Conservation (phyloP, 305 asterid genomes). For the Fraxinus baroniana region DNA sequence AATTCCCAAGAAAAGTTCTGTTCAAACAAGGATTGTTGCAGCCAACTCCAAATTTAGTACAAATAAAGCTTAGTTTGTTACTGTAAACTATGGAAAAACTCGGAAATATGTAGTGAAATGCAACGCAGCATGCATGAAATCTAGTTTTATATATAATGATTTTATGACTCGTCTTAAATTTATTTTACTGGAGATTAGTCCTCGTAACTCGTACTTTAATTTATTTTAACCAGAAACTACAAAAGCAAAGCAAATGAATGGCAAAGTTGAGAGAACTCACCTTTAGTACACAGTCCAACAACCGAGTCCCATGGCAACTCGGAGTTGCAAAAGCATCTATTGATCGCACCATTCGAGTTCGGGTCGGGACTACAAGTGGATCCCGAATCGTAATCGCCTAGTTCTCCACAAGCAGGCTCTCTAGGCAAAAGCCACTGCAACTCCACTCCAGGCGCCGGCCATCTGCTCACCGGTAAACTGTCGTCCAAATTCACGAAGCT, state of each 20-base stretch:
- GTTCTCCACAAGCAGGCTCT: constrained; percentile 51
- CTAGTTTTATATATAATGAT: no score
- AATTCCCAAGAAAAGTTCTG: no score
- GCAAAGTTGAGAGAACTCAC: constrained; percentile 30
- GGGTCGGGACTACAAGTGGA: constrained; percentile 61
- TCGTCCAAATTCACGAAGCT: constrained; percentile 66
- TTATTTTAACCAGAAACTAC: no score
- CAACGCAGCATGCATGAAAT: not conserved
- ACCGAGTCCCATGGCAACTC: constrained; percentile 67
- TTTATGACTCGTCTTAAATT: no score
- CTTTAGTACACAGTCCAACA: constrained; percentile 47
- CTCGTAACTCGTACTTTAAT: no score
- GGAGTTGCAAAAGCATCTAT: constrained; percentile 65
- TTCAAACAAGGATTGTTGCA: not conserved
- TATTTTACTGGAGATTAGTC: no score
- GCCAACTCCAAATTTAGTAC: not conserved
- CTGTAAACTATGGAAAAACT: not conserved
- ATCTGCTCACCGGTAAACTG: constrained; percentile 44
- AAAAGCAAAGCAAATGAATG: not conserved
- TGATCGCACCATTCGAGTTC: constrained; percentile 28
- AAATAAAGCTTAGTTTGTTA: not conserved
- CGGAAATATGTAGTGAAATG: not conserved
- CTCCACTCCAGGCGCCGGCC: constrained; percentile 80
- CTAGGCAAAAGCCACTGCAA: constrained; percentile 68
- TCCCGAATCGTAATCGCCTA: constrained; percentile 61